phyloP scores from a whole-genome alignment of 2,329 filamentous ascomycete species.

The Lecanicillium sp. region DNA sequence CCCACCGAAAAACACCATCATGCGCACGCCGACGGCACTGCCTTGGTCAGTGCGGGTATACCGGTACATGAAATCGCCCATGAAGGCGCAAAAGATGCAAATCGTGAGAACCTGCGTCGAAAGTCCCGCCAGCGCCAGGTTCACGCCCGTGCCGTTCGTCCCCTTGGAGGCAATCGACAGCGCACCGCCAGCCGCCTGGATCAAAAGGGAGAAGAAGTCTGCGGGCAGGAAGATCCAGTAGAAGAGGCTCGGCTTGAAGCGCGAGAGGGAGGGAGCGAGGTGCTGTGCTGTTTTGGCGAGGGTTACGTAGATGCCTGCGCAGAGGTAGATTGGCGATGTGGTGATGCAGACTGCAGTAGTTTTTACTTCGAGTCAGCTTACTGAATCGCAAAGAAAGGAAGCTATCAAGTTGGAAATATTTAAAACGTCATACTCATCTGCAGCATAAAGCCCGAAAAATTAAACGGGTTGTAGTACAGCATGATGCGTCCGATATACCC shows the following conservation, averaged over 20 bases:
- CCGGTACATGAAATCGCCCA: constrained; percentile 30
- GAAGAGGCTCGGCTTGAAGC: constrained; percentile 17
- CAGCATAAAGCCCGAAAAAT: constrained; percentile 51
- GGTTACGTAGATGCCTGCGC: constrained; percentile 20
- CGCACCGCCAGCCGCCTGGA: constrained; percentile 44
- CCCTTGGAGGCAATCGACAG: constrained; percentile 26
- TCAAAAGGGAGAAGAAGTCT: constrained; percentile 41
- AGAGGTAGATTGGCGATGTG: constrained; percentile 27
- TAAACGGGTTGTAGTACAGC: constrained; percentile 48
- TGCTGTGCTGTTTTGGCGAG: constrained; percentile 17
- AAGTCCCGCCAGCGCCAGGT: constrained; percentile 42
- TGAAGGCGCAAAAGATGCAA: constrained; percentile 32
- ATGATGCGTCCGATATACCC: constrained; percentile 53
- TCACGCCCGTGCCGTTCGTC: constrained; percentile 31
- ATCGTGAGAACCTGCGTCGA: constrained; percentile 41
- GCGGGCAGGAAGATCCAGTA: constrained; percentile 33
- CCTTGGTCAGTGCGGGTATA: too few species aligned
- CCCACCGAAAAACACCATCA: too few species aligned
- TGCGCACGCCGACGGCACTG: too few species aligned
- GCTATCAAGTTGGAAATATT: constrained; percentile 4
- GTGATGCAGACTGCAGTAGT: constrained; percentile 40
- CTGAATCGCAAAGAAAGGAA: background rate
- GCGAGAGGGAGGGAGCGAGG: constrained; percentile 15
- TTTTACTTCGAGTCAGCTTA: too few species aligned
- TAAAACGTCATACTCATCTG: constrained; percentile 52